These are phyloP conservation scores for Colletotrichum zoysiae DNA, from an alignment of 2,329 filamentous ascomycete genomes.

Conservation along the genomic window DNA sequence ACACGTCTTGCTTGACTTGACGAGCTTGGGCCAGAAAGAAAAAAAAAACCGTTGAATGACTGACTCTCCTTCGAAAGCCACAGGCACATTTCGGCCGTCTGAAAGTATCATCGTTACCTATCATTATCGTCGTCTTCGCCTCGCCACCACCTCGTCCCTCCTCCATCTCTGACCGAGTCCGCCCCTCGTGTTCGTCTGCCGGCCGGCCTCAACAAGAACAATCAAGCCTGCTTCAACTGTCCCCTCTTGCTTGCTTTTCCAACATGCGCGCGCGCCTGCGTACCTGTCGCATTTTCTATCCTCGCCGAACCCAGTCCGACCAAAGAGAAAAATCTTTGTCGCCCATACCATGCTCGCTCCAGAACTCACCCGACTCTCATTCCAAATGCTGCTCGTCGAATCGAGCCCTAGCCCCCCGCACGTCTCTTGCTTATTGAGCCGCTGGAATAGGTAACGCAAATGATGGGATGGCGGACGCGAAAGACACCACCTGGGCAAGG, in stretches of 20 bases:
- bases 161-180: background rate
- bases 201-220: background rate
- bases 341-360: conserved; percentile 8
- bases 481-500: background rate
- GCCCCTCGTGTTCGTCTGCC: background rate
- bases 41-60: background rate
- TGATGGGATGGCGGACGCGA: conserved; percentile 9
- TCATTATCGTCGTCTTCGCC: background rate
- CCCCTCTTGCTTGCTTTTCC: conserved; percentile 24
- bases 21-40: background rate
- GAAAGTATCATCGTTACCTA: background rate
- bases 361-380: conserved; percentile 8
- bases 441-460: background rate
- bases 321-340: background rate
- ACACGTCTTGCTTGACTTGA: background rate
- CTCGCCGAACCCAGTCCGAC: conserved; percentile 25
- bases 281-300: background rate
- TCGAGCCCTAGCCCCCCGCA: conserved; percentile 30
- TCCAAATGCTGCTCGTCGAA: conserved; percentile 36
- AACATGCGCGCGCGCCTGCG: background rate
- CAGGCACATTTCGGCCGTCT: no score
- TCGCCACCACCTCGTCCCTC: background rate
- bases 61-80: background rate
- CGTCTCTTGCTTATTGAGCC: conserved; percentile 22
- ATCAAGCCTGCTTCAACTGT: no score